Evolutionary conservation across 2,329 filamentous ascomycete genomes (phyloP), one percentile per base, ranked within the genome.

Genomic region (Colletotrichum liaoningense): DNA sequence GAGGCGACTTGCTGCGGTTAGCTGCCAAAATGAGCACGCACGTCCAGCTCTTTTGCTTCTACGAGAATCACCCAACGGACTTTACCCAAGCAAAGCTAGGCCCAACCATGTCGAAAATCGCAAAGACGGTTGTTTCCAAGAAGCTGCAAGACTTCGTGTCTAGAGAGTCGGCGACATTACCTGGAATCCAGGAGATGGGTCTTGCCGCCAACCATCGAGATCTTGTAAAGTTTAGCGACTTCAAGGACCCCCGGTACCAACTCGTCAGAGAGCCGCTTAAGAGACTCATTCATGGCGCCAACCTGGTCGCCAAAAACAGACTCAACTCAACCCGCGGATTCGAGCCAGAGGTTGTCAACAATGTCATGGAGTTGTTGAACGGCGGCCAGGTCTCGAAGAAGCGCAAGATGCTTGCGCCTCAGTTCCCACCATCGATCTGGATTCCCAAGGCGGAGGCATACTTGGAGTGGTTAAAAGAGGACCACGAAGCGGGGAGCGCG

Each of bases 181-280:
- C 79, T 0, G 83, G 83, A 5, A 79, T 82, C 55, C 80, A 82
- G 5, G 75, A 79, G 4, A 75, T 81, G 57, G 84, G 82, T 0
- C 68, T 85, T 7, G 82, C 81, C 1, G 78, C 78, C 33, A 83
- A 81, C 26, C 84, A 86, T 65, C 78, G 84, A 30, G 80, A 84
- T 60, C 78, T 85, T 5, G 83, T 85, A 74, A 85, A 84, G 65
- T 85, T 85, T 22, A 80, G 84, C 12, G 81, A 83, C 49, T 80
- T 81, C 11, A 85, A 84, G 59, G 84, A 85, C 46, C 75, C 79
- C 0, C 77, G 79, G 11, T 85, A 79, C 16, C 77, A 82, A 12
- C 76, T 83, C 8, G 83, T 85, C 2, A 79, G 82, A 28, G 80
- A 81, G 7, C 81, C 79, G 0, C 52, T 86, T 4, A 84, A 84